Base-by-base conservation (phyloP, 192 early-diverging fungal genomes). In the Coemansia sp. region DNA sequence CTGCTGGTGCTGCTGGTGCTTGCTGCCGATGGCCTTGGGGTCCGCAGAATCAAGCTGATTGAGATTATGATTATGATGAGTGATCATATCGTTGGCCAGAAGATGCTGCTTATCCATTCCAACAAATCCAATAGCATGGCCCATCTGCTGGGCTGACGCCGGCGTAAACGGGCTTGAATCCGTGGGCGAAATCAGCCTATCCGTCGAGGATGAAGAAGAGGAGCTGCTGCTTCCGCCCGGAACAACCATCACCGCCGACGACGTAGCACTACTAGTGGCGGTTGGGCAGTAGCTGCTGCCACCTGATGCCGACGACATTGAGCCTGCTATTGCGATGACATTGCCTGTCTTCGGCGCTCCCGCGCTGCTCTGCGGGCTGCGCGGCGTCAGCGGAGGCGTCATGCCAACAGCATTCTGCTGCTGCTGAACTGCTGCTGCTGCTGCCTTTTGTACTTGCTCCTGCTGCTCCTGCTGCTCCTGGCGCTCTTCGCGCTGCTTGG, bases 11-110 rank as follows among this genome's bases (percentile, higher is more conserved):
- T 43, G 42, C 1, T 43, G 4, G 1, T 43, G 42, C 42, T 43
- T 43, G 42, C 54, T 36, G 54, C 15, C 12, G 73, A 56, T 60
- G 67, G 67, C 46, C 60, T 71, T 69, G 6, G 67, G 19, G 51
- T 54, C 51, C 51, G 13, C 51, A 8, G 19, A 19, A 21, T 26
- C 68, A 41, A 71, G 57, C n/a, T 26, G 26, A 26, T 26, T 26
- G 26, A 26, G 26, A 65, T 57, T 18, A 74, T 26, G 26, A 26
- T 3, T 3, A 26, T 26, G 52, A 13, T 72, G 72, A 59, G 71
- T 76, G 43, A 82, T 72, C 67, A 82, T 73, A 49, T 68, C 74
- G 46, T 62, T 71, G 41, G 56, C 61, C 51, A 76, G 58, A 48
- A 76, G 67, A 52, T 76, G 67, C 71, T 82, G 74, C 65, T 71